Evolutionary conservation across 208 protist species (phyloP).

Genomic region (Porcisia hertigi): DNA sequence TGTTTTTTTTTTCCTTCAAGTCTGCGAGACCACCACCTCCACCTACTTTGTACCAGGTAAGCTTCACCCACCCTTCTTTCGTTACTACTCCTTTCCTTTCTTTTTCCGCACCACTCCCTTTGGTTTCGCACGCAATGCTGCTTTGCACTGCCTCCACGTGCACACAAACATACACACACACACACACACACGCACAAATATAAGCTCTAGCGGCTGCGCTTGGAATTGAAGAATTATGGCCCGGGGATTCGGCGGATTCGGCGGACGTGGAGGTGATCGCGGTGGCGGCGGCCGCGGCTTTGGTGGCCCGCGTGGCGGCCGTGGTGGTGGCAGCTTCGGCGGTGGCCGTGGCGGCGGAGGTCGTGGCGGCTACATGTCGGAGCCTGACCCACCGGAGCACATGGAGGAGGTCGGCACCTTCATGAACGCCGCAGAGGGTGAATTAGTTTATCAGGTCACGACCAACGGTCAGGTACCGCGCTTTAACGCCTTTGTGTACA

Average conservation of each 20-base stretch:
- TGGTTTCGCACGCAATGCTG: not conserved
- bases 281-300: slow-evolving; percentile 34
- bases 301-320: slow-evolving; percentile 39
- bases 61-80: not conserved
- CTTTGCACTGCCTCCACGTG: not conserved
- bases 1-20: too few relatives aligned
- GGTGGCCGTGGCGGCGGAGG: slow-evolving; percentile 72
- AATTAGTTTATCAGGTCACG: slow-evolving; percentile 86
- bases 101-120: not conserved
- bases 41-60: not conserved
- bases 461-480: slow-evolving; percentile 64
- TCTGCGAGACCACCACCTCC: not conserved
- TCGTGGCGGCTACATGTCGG: slow-evolving; percentile 57
- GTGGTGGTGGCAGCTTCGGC: slow-evolving; percentile 35
- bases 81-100: not conserved
- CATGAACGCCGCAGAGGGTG: slow-evolving; percentile 89
- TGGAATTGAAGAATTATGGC: slow-evolving; percentile 20
- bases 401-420: slow-evolving; percentile 80
- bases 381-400: slow-evolving; percentile 88
- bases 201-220: not conserved
- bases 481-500: slow-evolving; percentile 94
- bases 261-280: slow-evolving; percentile 35
- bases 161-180: not conserved
- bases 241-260: slow-evolving; percentile 33
- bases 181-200: not conserved